phyloP scores from a whole-genome alignment of 371 early-diverging fungal genomes.

The Syncephalastrum racemosum region DNA sequence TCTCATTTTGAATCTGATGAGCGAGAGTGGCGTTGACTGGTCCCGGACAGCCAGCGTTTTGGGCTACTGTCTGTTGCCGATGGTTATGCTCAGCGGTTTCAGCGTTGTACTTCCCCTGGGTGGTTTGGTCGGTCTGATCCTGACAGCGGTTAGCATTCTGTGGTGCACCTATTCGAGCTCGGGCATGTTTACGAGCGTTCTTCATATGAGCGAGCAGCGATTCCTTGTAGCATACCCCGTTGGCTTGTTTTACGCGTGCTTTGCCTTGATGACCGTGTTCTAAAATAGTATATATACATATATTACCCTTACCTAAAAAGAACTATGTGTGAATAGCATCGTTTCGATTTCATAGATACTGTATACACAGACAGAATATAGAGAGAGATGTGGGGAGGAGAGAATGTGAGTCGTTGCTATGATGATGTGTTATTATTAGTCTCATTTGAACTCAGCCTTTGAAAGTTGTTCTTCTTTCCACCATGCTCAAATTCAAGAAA shows the following conservation, averaged over 20 bases:
- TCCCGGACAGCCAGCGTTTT: conserved; percentile 92
- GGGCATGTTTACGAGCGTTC: conserved; percentile 92
- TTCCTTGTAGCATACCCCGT: conserved; percentile 96
- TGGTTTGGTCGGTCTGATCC: conserved; percentile 56
- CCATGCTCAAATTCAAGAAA: conserved; percentile 47
- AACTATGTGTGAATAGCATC: no score
- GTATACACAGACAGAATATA: no score
- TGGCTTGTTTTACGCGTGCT: conserved; percentile 89
- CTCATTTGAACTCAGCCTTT: no score
- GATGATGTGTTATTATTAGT: no score
- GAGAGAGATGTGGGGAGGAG: no score
- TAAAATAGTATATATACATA: conserved; percentile 30
- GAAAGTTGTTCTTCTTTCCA: not conserved
- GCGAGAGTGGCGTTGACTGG: conserved; percentile 83
- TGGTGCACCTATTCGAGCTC: conserved; percentile 97
- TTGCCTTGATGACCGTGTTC: conserved; percentile 94
- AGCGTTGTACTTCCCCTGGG: conserved; percentile 51
- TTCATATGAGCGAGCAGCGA: conserved; percentile 91
- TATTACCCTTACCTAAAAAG: no score
- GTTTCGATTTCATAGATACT: no score
- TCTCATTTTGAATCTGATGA: conserved; percentile 92
- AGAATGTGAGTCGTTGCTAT: no score
- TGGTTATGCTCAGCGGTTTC: conserved; percentile 83
- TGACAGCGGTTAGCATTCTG: conserved; percentile 70
- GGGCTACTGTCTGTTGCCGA: conserved; percentile 95